Base-by-base conservation (phyloP, 257 asterid genomes). In the Ehretia macrophylla region DNA sequence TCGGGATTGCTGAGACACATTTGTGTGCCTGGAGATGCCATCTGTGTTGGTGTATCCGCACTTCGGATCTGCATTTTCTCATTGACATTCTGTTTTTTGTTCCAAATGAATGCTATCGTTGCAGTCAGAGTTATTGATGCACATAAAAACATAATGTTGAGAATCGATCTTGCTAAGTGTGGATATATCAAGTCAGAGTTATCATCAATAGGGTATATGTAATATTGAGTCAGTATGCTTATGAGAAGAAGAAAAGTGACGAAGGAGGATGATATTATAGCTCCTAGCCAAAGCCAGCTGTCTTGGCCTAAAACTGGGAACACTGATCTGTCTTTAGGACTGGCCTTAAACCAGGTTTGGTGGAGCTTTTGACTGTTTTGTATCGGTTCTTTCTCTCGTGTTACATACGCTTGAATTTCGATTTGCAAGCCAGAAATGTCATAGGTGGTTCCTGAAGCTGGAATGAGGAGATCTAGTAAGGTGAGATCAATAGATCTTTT, bases 261-360 rank as follows among this genome's bases (percentile, higher is more conserved):
- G 45, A 81, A 85, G 6, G 88, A 75, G 13, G 82, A 58, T 35
- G 85, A 55, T 17, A 82, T 82, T 59, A 82, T 73, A 6, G 79
- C 79, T 20, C 80, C 84, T 17, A 86, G 83, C 77, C 82, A 83
- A 5, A 81, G 74, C 91, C 89, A 82, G 67, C 72, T 71, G 63
- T 72, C 77, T 11, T 40, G 51, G 45, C 87, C 94, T 19, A 87
- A 60, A 14, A 69, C 66, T 22, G 79, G 60, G 5, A 83, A 70
- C 32, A 80, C 72, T 10, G 79, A 75, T 16, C 17, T 40, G 16
- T 79, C 82, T 6, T 52, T 27, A 19, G 42, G 68, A 50, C 44
- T 62, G 46, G 77, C 82, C 56, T 73, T 71, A 56, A 80, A 76
- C 48, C 72, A 59, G 8, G 73, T 62, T 67, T 38, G 56, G 8